Evolutionary conservation across 2,329 filamentous ascomycete species (phyloP), one percentile per base, ranked within the genome.

Genomic region (Epichloe glyceriae): DNA sequence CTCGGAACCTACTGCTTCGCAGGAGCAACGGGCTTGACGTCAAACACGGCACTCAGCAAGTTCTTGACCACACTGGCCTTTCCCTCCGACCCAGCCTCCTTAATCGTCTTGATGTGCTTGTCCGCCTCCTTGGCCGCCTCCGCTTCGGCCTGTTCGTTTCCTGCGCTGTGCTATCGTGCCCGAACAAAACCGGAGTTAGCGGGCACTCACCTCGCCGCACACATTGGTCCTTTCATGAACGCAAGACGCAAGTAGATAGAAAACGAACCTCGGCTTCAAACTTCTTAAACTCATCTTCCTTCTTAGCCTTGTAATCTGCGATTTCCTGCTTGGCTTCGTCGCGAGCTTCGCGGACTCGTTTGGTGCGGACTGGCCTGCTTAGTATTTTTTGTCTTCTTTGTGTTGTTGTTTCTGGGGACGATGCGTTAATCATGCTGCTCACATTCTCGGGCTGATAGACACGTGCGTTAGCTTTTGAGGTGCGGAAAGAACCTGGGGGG

Each of bases 251-350:
- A 39, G 14, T n/a, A 8, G 17, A n/a, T 17, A 40, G 17, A 40
- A 5, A 2, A 52, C 63, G 45, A 65, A 79, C 76, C 73, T 80
- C 74, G 56, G 88, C 78, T 75, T 97, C 89, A 63, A 95, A 97
- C 66, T 86, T 85, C 76, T 93, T 91, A 75, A 89, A 97, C 70
- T 97, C 91, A 37, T 86, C 79, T 64, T 98, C 93, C 75, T 96
- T 98, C 61, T 84, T 73, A 63, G 83, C 80, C 67, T 83, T 82
- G 76, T 98, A 97, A 51, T 88, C 85, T 58, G 95, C 87, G 64
- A 98, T 95, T 70, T 98, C 91, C 73, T 95, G 95, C 73, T 96
- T 94, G 56, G 93, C 93, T 71, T 98, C 93, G 65, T 87, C 83
- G 65, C 91, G 87, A 56, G 93, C 93, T 73, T 97, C 93, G 73